Evolutionary conservation across 1,284 basidiomycete species (phyloP), one percentile per base, ranked within the genome.

Genomic region (Naganishia albida): DNA sequence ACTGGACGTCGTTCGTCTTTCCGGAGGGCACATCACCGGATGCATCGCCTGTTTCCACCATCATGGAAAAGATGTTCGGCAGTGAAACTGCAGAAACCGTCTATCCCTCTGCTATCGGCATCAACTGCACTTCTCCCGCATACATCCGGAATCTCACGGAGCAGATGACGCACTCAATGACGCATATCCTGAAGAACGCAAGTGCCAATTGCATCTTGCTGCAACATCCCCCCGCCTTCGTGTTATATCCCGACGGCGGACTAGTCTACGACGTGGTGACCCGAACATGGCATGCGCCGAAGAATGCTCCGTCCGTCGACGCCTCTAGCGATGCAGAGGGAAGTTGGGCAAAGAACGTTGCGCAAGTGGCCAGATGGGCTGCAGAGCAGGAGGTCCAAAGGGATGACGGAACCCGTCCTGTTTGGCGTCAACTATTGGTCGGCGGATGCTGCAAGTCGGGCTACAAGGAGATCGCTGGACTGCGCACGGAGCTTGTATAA

Each of bases 1-100:
- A 88, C 86, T 91, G 89, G 88, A 85, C 91, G 63, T 85, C 83
- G 55, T 85, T 83, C n/a, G 85, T 89, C 2, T 88, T 86, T 72
- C 86, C 87, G 0, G 74, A 80, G 18, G 88, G 84, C 4, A 69
- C 70, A 40, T 85, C 78, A 67, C 83, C 84, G 7, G 83, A 86
- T 68, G 77, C 74, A 12, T 66, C 81, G 16, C 49, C 69, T 1
- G 75, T 80, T 1, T 34, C 52, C n/a, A 77, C 82, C 3, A 77
- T 85, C 20, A 78, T 83, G 7, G 54, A 71, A 2, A 76, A 80
- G 0, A 69, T 79, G 50, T 63, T 76, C 53, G 38, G 43, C 23
- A 28, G 50, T 15, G 64, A 51, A 40, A 59, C 53, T 34, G 39
- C 28, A 50, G 48, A 44, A 26, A 64, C 53, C 8, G 34, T 59